These are phyloP conservation scores for Malus hybrid DNA, from an alignment of 331 rosid genomes.

Conservation along the genomic window DNA sequence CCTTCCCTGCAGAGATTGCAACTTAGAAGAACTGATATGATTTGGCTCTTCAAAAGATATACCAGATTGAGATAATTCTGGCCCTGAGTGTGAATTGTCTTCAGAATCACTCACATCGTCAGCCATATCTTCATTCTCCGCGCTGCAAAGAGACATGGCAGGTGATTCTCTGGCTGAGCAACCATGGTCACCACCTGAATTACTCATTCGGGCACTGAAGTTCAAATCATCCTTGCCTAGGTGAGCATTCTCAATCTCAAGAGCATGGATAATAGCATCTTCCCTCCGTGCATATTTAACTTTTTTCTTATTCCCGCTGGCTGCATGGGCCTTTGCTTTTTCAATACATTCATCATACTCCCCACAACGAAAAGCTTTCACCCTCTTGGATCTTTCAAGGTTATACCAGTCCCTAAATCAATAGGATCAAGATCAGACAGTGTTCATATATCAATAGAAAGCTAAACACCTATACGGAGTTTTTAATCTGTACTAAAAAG, in stretches of 20 bases:
- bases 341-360: slow-evolving; percentile 88
- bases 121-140: slow-evolving; percentile 41
- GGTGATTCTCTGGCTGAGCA: slow-evolving; percentile 44
- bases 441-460: slow-evolving; percentile 9
- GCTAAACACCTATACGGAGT: slow-evolving; percentile 2
- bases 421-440: slow-evolving; percentile 31
- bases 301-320: slow-evolving; percentile 71
- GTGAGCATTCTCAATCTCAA: slow-evolving; percentile 75
- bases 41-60: slow-evolving; percentile 89
- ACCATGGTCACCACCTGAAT: slow-evolving; percentile 38
- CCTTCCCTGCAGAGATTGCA: slow-evolving; percentile 62
- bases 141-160: slow-evolving; percentile 36
- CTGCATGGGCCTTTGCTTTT: slow-evolving; percentile 83
- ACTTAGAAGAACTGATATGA: slow-evolving; percentile 58
- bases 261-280: slow-evolving; percentile 98
- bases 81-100: slow-evolving; percentile 65
- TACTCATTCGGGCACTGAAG: slow-evolving; percentile 34
- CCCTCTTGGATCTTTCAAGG: slow-evolving; percentile 93
- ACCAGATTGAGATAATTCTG: slow-evolving; percentile 84
- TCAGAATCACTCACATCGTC: slow-evolving; percentile 53
- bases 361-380: slow-evolving; percentile 94
- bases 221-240: slow-evolving; percentile 45
- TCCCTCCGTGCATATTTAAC: slow-evolving; percentile 98
- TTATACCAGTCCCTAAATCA: slow-evolving; percentile 90
- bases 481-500: neutral